Evolutionary conservation across 2,329 filamentous ascomycete genomes (phyloP).

Genomic region (Cucurbitaria berberidis): DNA sequence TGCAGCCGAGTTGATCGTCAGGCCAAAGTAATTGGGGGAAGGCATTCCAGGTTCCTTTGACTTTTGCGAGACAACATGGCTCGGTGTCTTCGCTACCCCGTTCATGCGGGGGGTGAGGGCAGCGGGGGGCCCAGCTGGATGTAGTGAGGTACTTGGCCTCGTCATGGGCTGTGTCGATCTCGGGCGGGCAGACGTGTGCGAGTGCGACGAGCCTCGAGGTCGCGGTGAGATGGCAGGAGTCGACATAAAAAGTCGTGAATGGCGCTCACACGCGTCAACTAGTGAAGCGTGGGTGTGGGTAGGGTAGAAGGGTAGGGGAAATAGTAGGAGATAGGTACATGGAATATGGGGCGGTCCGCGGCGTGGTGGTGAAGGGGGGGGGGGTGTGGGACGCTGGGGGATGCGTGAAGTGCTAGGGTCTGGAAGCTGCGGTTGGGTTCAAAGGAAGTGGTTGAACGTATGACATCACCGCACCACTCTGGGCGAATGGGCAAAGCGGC

Average conservation of each 20-base stretch:
- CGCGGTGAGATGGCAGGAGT: conserved; percentile 44
- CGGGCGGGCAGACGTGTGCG: conserved; percentile 28
- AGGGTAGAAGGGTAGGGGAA: conserved; percentile 11
- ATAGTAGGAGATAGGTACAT: conserved; percentile 29
- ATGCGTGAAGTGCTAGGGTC: neutral
- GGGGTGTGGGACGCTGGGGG: conserved; percentile 4
- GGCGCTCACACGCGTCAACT: conserved; percentile 9
- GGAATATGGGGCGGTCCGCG: conserved; percentile 25
- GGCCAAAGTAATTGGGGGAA: conserved; percentile 88
- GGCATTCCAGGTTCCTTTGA: conserved; percentile 45
- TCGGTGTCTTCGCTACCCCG: conserved; percentile 43
- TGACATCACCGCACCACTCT: neutral
- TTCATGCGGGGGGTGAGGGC: conserved; percentile 43
- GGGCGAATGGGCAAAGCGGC: neutral
- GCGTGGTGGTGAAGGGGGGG: conserved; percentile 13
- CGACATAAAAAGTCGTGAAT: conserved; percentile 33
- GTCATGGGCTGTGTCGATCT: conserved; percentile 41
- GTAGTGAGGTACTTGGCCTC: conserved; percentile 34
- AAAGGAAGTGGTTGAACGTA: neutral
- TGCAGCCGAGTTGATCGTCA: conserved; percentile 67
- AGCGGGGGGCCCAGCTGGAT: conserved; percentile 27
- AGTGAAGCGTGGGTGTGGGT: conserved; percentile 22
- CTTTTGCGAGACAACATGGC: conserved; percentile 28
- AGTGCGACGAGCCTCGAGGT: conserved; percentile 37
- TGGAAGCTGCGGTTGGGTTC: conserved; percentile 2